Evolutionary conservation across 1,284 basidiomycete genomes (phyloP), one percentile per base, ranked within the genome.

Genomic region (Austroboletus novae-zelandiae): DNA sequence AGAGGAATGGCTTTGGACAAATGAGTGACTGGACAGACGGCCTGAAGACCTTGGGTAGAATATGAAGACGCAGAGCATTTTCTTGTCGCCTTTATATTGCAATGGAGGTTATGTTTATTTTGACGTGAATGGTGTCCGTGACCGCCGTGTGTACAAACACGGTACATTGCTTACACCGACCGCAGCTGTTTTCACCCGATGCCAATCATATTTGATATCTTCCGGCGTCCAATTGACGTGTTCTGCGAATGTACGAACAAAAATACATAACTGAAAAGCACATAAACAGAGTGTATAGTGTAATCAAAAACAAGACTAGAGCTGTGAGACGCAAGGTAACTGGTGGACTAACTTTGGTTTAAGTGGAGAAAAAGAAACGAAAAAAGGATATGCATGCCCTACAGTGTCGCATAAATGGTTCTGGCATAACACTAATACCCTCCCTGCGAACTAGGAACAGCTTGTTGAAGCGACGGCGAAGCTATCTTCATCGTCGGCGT

Each of bases 401-500:
- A 57, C 50, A 46, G 35, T 40, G 43, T 34, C 40, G 50, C 53
- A 49, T 47, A 45, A 44, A 52, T 46, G 49, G 46, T 45, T 31
- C 52, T 17, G 44, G 43, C 43, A 48, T 44, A 23, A 47, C 47
- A 42, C 62, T 72, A 75, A 59, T 75, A 75, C 39, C 73, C 72
- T 50, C 71, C 74, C 40, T 74, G 74, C 42, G 73, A 72, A 52
- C 69, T 71, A 13, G 74, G 70, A 10, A 77, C 70, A 34, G 64
- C 61, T 57, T 82, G 78, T 64, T 81, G 82, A 54, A 84, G 57
- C 42, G 81, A 81, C n/a, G 84, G 83, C 13, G 83, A 84, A 29
- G 79, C 71, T 61, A 81, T 75, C 32, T 71, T 70, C 70, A 79
- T 71, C 37, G 73, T 75, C 9, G 80, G 76, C 5, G 80, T 76